phyloP scores from a whole-genome alignment of 345 rosid species.

The Eucalyptus regnans region DNA sequence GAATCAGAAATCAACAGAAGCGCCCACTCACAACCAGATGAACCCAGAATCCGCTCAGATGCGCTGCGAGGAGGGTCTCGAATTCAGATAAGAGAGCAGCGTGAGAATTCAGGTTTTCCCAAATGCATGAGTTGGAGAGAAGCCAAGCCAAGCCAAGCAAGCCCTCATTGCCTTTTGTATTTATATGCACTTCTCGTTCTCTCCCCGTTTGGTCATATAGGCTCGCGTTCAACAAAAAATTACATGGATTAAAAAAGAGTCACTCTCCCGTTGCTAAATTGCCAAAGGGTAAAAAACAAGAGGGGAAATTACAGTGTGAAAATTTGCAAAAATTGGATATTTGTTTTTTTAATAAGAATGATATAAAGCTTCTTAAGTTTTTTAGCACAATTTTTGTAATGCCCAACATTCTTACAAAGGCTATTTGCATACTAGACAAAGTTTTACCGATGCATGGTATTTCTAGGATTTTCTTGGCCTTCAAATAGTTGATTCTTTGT shows the following conservation, averaged over 20 bases:
- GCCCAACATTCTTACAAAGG: not conserved
- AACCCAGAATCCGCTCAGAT: not conserved
- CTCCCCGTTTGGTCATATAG: not conserved
- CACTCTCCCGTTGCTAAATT: not conserved
- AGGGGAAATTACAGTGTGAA: not conserved
- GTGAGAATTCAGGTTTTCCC: not conserved
- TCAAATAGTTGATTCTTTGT: not conserved
- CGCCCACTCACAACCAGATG: not conserved
- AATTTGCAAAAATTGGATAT: not conserved
- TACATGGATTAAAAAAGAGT: not conserved
- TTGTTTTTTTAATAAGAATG: not conserved
- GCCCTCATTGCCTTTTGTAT: not conserved
- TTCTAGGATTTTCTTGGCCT: not conserved
- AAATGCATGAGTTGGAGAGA: not conserved
- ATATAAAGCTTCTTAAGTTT: not conserved
- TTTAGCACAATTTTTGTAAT: not conserved
- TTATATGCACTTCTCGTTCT: not conserved
- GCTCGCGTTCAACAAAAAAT: not conserved
- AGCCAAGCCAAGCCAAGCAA: not conserved
- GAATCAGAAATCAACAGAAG: not conserved
- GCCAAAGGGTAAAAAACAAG: not conserved
- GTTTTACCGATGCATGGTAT: not conserved
- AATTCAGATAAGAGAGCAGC: not conserved
- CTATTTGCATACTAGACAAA: not conserved
- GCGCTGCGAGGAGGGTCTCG: not conserved